Percentiles rank a stretch among this genome's conserved stretches.
phyloP scores from a whole-genome alignment of 2,329 filamentous ascomycete genomes.

The Samsoniella hepiali region DNA sequence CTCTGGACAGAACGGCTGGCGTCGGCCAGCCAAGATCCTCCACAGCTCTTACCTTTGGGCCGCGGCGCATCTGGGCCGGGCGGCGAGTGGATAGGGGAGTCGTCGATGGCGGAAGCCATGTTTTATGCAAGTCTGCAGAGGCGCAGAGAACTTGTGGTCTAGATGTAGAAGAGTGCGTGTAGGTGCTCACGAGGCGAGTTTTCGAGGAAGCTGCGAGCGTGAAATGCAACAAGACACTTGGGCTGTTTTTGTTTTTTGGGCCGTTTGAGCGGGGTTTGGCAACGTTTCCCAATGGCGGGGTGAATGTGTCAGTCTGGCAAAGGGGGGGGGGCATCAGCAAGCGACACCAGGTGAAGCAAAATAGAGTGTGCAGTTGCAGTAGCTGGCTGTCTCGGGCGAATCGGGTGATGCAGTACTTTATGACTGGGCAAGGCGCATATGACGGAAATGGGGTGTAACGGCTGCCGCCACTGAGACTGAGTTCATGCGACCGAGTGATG shows the following conservation, averaged over 20 bases:
- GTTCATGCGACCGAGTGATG: slow-evolving; percentile 10
- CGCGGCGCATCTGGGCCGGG: slow-evolving; percentile 40
- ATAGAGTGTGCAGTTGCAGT: background rate
- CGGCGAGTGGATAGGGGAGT: slow-evolving; percentile 41
- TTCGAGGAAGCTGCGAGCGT: slow-evolving; percentile 3
- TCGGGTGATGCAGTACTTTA: slow-evolving; percentile 13
- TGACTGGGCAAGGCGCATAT: slow-evolving; percentile 2
- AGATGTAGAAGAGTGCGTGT: background rate
- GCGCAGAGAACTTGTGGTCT: background rate
- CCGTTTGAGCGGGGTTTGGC: slow-evolving; percentile 13
- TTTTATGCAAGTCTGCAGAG: slow-evolving; percentile 23
- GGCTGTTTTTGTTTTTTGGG: slow-evolving; percentile 12
- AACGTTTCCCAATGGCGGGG: slow-evolving; percentile 10
- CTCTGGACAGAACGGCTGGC: background rate
- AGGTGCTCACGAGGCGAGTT: slow-evolving; percentile 12
- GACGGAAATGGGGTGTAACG: background rate
- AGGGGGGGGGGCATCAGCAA: slow-evolving; percentile 1
- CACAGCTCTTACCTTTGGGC: slow-evolving; percentile 41
- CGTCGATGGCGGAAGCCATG: slow-evolving; percentile 42
- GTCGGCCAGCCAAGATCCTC: background rate
- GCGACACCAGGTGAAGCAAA: background rate
- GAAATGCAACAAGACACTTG: slow-evolving; percentile 7
- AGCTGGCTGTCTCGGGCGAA: slow-evolving; percentile 1
- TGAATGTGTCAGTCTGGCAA: slow-evolving; percentile 6
- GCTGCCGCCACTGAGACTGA: background rate